These are phyloP conservation scores for Hordeum vulgare DNA, from an alignment of 176 grass and related monocot genomes.

Conservation along the genomic window DNA sequence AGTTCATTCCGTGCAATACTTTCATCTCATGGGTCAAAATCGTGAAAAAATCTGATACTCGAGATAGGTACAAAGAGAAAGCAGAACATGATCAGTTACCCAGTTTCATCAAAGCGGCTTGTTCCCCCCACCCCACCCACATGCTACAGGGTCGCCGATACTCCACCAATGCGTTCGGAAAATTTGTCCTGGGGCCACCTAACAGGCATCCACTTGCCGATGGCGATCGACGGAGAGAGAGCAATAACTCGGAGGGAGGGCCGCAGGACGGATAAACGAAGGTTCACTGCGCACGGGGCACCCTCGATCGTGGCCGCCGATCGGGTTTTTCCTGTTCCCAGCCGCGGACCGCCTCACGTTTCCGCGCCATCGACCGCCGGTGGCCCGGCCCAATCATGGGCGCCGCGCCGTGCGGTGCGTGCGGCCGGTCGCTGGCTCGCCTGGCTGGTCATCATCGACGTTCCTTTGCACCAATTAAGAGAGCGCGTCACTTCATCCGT, in stretches of 20 bases:
- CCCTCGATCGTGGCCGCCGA: neutral
- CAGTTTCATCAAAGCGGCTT: neutral
- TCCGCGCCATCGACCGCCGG: neutral
- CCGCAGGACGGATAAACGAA: neutral
- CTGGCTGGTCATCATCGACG: too few species aligned
- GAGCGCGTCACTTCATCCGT: too few species aligned
- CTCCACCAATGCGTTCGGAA: neutral
- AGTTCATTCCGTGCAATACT: too few species aligned
- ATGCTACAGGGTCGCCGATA: neutral
- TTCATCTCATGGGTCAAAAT: too few species aligned
- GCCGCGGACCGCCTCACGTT: constrained; percentile 11
- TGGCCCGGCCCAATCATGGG: neutral
- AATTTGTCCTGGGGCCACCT: neutral
- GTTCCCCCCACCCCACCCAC: neutral
- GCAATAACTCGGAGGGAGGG: neutral
- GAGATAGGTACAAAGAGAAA: too few species aligned
- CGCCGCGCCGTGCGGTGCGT: neutral
- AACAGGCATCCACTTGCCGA: neutral
- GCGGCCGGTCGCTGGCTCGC: neutral
- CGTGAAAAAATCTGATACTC: too few species aligned
- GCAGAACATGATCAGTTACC: neutral
- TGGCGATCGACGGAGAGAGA: too few species aligned
- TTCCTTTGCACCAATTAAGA: neutral
- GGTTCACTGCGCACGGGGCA: neutral
- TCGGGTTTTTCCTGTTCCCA: too few species aligned